phyloP scores from a whole-genome alignment of 2,329 filamentous ascomycete genomes.

The Triangularia verruculosa region DNA sequence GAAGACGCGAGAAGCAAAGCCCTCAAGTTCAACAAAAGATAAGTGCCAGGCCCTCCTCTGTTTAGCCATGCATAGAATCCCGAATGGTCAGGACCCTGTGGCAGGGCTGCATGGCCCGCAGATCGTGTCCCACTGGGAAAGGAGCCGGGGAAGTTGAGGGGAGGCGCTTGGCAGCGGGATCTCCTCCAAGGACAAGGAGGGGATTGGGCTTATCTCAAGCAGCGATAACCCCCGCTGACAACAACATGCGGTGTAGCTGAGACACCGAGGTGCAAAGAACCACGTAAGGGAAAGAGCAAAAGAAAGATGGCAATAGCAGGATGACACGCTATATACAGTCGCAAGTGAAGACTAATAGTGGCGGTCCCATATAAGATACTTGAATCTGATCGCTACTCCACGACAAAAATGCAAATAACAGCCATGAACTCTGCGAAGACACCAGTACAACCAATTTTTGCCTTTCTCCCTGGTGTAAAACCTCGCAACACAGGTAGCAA shows the following conservation, averaged over 20 bases:
- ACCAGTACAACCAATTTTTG: background rate
- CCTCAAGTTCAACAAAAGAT: background rate
- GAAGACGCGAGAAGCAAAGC: too few species aligned
- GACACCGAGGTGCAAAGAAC: slow-evolving; percentile 1
- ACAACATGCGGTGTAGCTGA: slow-evolving; percentile 6
- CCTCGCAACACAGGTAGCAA: background rate
- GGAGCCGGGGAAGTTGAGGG: background rate
- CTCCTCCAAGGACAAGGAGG: background rate
- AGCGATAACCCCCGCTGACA: background rate
- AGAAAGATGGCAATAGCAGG: background rate
- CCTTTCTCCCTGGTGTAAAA: background rate
- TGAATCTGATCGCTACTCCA: background rate
- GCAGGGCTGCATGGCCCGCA: background rate
- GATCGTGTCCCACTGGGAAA: slow-evolving; percentile 1
- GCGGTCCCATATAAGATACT: background rate
- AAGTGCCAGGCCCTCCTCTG: background rate
- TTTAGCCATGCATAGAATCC: background rate
- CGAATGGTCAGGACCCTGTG: background rate
- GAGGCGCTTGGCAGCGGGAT: slow-evolving; percentile 9
- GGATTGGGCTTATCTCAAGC: background rate
- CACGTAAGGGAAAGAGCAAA: background rate
- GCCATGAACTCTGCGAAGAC: background rate
- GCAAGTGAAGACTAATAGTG: background rate
- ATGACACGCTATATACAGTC: background rate
- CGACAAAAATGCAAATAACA: background rate